Base-by-base conservation (phyloP, 2,329 filamentous ascomycete species). In the Malbranchea zuffiana region DNA sequence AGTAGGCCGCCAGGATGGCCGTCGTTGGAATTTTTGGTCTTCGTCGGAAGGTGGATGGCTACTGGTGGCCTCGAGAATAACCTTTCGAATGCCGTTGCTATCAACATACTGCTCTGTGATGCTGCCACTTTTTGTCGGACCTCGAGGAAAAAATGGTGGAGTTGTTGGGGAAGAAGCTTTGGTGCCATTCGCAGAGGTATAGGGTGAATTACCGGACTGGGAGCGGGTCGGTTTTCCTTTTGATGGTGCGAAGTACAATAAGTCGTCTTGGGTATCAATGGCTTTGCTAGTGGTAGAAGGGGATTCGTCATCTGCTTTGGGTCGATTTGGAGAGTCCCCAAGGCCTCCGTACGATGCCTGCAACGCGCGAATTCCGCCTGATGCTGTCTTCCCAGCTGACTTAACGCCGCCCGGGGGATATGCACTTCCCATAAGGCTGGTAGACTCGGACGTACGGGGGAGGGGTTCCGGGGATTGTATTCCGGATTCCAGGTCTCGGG, bases 61-160 rank as follows among this genome's bases (percentile, higher is more conserved):
- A 27, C 35, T 21, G 13, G 37, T 76, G 3, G 77, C 77, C 51
- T 84, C 78, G 17, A 88, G 65, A 1, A 88, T 74, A 29, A 85
- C 74, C 60, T 88, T 88, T 45, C 75, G 74, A 35, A 86, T 71
- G 2, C 82, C 82, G 38, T 78, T 75, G 2, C 78, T 67, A 50
- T 87, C 79, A 39, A 86, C 65, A n/a, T 82, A 66, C 43, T 81
- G 82, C 57, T 87, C 81, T 0, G 81, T 85, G 48, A 87, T 84
- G 53, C 78, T 83, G 18, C 82, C 82, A 47, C 78, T 83, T 39
- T 80, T 69, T 4, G 78, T 76, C 3, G 68, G 65, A 6, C 70
- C 66, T 21, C 62, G 62, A 33, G 59, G 59, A 12, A 54, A 50
- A 25, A 61, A 60, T 18, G 45, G 59, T 50, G 46, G 53, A 37